Conservation (phyloP, 345 rosid species). For the Excoecaria cochinchinensis region DNA sequence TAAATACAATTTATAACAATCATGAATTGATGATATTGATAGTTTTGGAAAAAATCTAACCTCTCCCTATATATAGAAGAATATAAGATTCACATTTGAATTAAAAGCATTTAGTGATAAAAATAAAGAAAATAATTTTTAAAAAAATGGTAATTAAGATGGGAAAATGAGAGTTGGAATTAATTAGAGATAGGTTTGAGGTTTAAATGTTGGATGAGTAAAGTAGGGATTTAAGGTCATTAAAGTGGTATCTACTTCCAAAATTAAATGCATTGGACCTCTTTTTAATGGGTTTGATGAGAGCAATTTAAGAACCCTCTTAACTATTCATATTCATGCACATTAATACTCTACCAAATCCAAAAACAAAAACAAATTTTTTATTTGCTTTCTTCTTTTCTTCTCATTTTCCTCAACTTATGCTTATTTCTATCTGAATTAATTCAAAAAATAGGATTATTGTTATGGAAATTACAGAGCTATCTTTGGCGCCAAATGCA, state of each 20-base stretch:
- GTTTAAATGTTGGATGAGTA: conserved; percentile 28
- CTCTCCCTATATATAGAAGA: no score
- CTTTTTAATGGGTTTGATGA: conserved; percentile 44
- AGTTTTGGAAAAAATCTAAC: no score
- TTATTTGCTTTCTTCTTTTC: neutral
- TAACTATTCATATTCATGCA: conserved; percentile 23
- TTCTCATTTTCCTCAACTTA: neutral
- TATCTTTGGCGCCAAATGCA: conserved; percentile 37
- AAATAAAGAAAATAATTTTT: no score
- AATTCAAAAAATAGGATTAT: neutral
- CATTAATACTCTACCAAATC: conserved; percentile 14
- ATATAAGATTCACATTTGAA: no score
- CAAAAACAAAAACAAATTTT: neutral
- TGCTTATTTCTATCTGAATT: neutral
- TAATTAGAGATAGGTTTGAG: conserved; percentile 22
- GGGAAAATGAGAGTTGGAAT: neutral
- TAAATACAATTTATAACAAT: no score
- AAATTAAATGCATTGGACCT: conserved; percentile 47
- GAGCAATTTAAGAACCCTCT: conserved; percentile 41
- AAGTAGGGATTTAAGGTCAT: conserved; percentile 37
- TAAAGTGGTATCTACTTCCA: conserved; percentile 49
- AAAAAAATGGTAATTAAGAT: no score
- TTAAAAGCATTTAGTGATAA: no score
- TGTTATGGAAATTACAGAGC: conserved; percentile 44
- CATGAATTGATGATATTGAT: no score